Base-by-base conservation (phyloP, 2,329 filamentous ascomycete species). In the Colletotrichum plurivorum region DNA sequence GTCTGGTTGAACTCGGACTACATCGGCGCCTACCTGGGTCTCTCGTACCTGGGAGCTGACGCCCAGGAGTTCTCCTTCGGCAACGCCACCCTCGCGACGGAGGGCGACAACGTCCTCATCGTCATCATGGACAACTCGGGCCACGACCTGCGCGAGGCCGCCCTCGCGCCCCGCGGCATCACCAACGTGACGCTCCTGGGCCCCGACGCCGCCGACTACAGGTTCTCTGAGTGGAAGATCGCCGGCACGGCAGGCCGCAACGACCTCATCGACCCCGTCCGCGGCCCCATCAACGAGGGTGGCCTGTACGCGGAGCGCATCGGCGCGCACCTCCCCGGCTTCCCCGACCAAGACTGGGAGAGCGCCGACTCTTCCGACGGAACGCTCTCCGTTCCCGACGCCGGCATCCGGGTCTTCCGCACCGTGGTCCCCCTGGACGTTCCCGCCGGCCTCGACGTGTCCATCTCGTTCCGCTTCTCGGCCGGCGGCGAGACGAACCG, bases 121-220 rank as follows among this genome's bases (percentile, higher is more conserved):
- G 77, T 90, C 4, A 79, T 90, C 25, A 85, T 89, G 76, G 87
- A 91, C 73, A 84, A 90, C 77, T 88, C 86, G 18, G 89, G 89
- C 10, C 87, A 90, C 73, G 88, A 89, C 57, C 81, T 88, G 27
- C 84, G 83, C 0, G 80, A 80, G 1, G 81, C 79, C 0, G 85
- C 85, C 5, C 78, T 83, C 4, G 81, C 84, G 16, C 81, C 85
- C 9, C 78, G 87, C 51, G 87, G 87, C 5, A 88, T 89, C 71
- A 81, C 81, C 54, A 84, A 85, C 36, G 87, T 86, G 0, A 86
- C 83, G 1, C 82, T 89, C 1, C 49, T 86, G n/a, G 82, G 81
- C 0, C 73, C 78, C 3, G 71, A 72, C 4, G 64, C 70, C 9
- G 25, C 70, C 1, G 64, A 71, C 12, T 78, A 81, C 20, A 73